Evolutionary conservation across 768 basidiomycete genomes (phyloP).

Genomic region (Crepidotus variabilis): DNA sequence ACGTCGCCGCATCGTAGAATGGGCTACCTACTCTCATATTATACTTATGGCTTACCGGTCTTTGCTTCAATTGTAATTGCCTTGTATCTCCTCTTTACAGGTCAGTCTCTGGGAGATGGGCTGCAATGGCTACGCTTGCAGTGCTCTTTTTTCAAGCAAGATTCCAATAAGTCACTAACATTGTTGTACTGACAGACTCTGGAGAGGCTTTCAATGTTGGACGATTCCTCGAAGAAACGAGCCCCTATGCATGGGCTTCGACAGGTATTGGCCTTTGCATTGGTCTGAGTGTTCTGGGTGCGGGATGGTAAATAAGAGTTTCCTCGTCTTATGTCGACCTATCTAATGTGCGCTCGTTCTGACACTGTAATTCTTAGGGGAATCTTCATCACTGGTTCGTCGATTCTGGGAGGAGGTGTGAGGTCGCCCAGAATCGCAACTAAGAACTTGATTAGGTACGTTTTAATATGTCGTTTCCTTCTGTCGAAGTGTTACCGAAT

Average conservation of each 20-base stretch:
- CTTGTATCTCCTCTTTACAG: constrained; percentile 88
- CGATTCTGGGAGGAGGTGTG: constrained; percentile 94
- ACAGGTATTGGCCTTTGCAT: constrained; percentile 91
- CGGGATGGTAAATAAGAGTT: constrained; percentile 95
- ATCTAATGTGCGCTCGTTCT: too few species aligned
- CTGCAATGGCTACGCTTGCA: too few species aligned
- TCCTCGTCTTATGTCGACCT: not conserved
- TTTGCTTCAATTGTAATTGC: constrained; percentile 65
- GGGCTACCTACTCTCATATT: constrained; percentile 51
- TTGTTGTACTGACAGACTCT: constrained; percentile 46
- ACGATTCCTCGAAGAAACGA: constrained; percentile 89
- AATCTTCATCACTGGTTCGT: constrained; percentile 95
- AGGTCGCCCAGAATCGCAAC: constrained; percentile 90
- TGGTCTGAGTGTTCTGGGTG: constrained; percentile 90
- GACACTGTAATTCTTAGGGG: constrained; percentile 54
- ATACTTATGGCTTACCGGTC: constrained; percentile 64
- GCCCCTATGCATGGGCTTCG: constrained; percentile 90
- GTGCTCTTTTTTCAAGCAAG: not conserved
- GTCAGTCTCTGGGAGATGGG: constrained; percentile 39
- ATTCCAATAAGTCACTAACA: not conserved
- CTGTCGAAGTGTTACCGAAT: not conserved
- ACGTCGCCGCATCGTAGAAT: constrained; percentile 22
- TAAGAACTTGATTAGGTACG: constrained; percentile 95
- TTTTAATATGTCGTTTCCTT: not conserved
- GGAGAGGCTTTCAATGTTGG: constrained; percentile 94